A percentile compares a stretch with the other conserved stretches of the same genome.
Evolutionary conservation across 2,329 filamentous ascomycete species (phyloP).

Genomic region (Fusarium pseudocircinatum): DNA sequence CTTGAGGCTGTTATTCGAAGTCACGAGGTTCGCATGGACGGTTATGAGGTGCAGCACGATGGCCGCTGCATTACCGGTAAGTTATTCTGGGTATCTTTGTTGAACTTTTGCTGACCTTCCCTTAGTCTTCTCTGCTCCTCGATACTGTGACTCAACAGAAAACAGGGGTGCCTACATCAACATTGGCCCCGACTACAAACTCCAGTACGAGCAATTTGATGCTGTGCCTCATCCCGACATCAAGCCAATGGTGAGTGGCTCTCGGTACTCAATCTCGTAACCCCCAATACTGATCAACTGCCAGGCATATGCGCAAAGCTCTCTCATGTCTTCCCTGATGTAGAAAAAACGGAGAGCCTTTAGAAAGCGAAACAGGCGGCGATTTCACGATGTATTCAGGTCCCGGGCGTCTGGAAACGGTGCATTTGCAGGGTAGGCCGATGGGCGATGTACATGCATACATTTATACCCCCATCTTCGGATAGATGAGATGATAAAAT

Average conservation of each 20-base stretch:
- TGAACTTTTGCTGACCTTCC: conserved; percentile 16
- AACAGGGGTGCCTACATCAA: conserved; percentile 99
- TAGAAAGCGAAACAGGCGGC: conserved; percentile 30
- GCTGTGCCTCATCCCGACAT: conserved; percentile 96
- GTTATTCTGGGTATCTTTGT: conserved; percentile 36
- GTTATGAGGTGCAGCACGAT: conserved; percentile 98
- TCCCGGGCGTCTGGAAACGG: conserved; percentile 43
- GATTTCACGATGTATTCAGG: conserved; percentile 28
- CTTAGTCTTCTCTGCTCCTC: conserved; percentile 92
- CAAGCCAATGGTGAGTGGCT: conserved; percentile 80
- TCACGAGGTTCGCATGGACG: conserved; percentile 98
- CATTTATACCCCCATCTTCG: conserved; percentile 43
- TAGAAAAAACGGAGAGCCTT: conserved; percentile 48
- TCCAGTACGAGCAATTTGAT: conserved; percentile 92
- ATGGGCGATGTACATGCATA: conserved; percentile 41
- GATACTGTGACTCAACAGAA: conserved; percentile 97
- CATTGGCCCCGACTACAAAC: conserved; percentile 89
- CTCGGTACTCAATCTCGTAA: neutral
- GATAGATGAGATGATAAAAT: conserved; percentile 31
- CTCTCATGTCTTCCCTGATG: conserved; percentile 81
- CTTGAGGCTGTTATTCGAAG: conserved; percentile 95
- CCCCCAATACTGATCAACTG: conserved; percentile 26
- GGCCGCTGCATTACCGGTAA: conserved; percentile 92
- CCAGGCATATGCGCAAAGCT: conserved; percentile 85
- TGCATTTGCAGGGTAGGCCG: conserved; percentile 38